A percentile compares a stretch with the other conserved stretches of the same genome.
phyloP scores from a whole-genome alignment of 768 basidiomycete species.

The Amylocystis lapponica region DNA sequence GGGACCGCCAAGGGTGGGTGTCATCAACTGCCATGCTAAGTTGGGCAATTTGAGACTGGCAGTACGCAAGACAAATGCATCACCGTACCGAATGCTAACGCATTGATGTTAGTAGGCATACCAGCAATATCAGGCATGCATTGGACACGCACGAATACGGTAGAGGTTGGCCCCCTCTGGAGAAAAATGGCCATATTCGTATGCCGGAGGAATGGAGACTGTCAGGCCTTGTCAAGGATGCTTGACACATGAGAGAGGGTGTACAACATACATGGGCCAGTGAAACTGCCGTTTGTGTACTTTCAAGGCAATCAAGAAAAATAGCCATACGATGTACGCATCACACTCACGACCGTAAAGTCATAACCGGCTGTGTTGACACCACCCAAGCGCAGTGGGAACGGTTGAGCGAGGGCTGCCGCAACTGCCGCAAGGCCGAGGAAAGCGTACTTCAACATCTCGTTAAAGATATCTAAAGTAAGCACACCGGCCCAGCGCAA shows the following conservation, averaged over 20 bases:
- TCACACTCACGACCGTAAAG: conserved; percentile 33
- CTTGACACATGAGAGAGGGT: not conserved
- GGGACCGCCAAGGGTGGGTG: conserved; percentile 41
- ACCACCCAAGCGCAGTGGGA: conserved; percentile 37
- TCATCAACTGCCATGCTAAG: conserved; percentile 48
- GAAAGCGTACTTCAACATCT: conserved; percentile 3
- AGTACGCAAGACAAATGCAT: conserved; percentile 20
- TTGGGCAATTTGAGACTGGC: conserved; percentile 10
- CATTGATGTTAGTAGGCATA: not conserved
- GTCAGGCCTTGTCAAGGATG: not conserved
- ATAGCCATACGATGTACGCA: not conserved
- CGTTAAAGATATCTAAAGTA: not conserved
- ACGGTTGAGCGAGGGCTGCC: conserved; percentile 15
- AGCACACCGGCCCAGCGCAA: no score
- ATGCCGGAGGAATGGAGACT: conserved; percentile 32
- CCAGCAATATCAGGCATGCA: not conserved
- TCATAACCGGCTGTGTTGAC: conserved; percentile 47
- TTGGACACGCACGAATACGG: conserved; percentile 31
- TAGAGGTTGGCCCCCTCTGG: conserved; percentile 43
- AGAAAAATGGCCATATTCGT: conserved; percentile 45
- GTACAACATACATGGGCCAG: conserved; percentile 17
- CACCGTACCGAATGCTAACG: not conserved
- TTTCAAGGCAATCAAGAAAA: conserved; percentile 5
- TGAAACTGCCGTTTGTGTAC: conserved; percentile 42
- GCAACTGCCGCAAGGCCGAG: conserved; percentile 19